Conservation (phyloP, 176 grass and related monocot genomes). For the Bromus sterilis region DNA sequence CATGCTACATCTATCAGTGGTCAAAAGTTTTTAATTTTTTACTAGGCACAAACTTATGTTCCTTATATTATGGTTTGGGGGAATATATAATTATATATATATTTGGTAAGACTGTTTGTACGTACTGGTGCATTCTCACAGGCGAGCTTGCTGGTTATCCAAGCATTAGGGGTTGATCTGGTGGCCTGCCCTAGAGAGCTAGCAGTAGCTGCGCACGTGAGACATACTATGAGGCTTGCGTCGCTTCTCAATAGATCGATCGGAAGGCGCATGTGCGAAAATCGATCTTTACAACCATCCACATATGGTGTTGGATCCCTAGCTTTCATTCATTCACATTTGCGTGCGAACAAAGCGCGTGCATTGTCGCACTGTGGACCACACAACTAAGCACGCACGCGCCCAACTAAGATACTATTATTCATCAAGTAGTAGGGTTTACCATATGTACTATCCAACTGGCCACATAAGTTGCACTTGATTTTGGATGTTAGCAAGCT, state of each 20-base stretch:
- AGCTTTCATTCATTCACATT: constrained; percentile 30
- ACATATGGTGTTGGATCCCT: not conserved
- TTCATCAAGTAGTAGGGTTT: constrained; percentile 4
- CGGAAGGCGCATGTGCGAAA: not conserved
- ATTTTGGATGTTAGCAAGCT: constrained; percentile 14
- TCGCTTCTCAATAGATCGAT: not conserved
- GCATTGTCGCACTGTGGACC: constrained; percentile 31
- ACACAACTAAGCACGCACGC: constrained; percentile 1
- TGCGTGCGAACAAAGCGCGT: constrained; percentile 45
- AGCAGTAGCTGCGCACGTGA: constrained; percentile 9
- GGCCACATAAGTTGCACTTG: not conserved
- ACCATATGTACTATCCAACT: not conserved
- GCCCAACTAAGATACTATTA: constrained; percentile 1
- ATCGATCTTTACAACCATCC: constrained; percentile 18
- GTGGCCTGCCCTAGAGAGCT: not conserved
- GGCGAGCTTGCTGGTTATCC: constrained; percentile 14
- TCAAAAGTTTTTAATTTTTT: no score
- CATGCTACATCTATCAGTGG: no score
- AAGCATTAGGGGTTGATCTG: constrained; percentile 19
- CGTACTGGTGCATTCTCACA: not conserved
- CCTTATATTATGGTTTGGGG: no score
- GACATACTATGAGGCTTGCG: not conserved
- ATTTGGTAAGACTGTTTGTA: no score
- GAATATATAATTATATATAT: no score
- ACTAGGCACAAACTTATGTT: no score